Evolutionary conservation across 306 rosid genomes (phyloP).

Genomic region (Comarum palustre): DNA sequence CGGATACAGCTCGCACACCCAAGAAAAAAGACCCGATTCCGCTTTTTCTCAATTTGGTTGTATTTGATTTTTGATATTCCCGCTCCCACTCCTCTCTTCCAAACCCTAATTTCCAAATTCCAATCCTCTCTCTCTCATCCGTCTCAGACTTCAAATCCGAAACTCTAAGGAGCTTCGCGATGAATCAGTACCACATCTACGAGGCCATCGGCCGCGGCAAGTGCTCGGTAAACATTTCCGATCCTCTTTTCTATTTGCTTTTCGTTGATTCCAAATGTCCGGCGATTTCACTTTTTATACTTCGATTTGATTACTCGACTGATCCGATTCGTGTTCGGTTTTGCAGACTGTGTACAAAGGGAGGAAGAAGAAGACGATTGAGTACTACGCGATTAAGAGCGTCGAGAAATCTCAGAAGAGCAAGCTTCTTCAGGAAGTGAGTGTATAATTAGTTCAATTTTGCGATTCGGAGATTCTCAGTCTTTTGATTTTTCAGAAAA

Average conservation of each 20-base stretch:
- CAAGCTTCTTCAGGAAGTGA: conserved; percentile 94
- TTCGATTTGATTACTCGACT: background rate
- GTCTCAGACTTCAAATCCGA: conserved; percentile 24
- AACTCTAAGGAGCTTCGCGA: conserved; percentile 44
- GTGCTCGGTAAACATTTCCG: conserved; percentile 57
- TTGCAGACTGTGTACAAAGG: conserved; percentile 90
- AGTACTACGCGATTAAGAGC: conserved; percentile 87
- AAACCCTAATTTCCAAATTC: background rate
- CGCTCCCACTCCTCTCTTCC: background rate
- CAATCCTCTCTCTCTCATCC: background rate
- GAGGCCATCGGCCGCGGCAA: conserved; percentile 96
- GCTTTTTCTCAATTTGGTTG: background rate
- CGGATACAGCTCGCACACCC: background rate
- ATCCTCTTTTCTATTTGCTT: conserved; percentile 3
- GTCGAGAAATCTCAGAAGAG: conserved; percentile 86
- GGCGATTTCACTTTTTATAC: background rate
- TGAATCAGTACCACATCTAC: conserved; percentile 93
- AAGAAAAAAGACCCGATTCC: background rate
- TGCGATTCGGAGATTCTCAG: background rate
- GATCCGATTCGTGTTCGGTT: background rate
- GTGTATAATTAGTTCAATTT: conserved; percentile 6
- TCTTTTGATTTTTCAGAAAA: background rate
- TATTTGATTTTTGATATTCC: conserved; percentile 1
- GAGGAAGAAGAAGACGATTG: conserved; percentile 95
- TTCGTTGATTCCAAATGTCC: background rate